Percentiles rank a stretch among this genome's conserved stretches.
Conservation (phyloP, 176 grass and related monocot species). For the Carex pumila region DNA sequence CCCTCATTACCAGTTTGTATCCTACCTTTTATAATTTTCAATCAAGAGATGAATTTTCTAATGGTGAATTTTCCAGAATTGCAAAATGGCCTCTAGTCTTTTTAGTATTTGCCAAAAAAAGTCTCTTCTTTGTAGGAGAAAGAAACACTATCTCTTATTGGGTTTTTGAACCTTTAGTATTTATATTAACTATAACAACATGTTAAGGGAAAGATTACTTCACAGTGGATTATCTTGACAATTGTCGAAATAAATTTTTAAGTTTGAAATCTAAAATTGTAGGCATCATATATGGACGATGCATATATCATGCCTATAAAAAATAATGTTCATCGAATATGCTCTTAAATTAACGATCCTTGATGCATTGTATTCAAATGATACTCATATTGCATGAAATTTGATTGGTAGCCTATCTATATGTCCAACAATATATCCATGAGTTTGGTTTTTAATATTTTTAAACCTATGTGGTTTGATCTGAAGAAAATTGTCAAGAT, state of each 20-base stretch:
- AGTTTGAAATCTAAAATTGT: not conserved
- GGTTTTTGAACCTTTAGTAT: not conserved
- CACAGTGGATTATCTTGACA: not conserved
- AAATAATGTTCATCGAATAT: too few relatives aligned
- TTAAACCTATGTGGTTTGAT: not conserved
- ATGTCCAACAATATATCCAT: not conserved
- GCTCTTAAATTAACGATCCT: not conserved
- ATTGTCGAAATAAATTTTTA: not conserved
- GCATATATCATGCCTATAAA: not conserved
- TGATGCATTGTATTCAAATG: not conserved
- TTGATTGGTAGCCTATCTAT: not conserved
- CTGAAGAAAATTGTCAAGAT: not conserved
- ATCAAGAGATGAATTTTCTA: not conserved
- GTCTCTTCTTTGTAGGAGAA: not conserved
- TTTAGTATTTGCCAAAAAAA: not conserved
- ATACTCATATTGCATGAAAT: not conserved
- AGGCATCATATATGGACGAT: not conserved
- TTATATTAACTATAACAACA: not conserved
- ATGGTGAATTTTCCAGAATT: not conserved
- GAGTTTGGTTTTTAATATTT: not conserved
- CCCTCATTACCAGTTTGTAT: slow-evolving; percentile 1
- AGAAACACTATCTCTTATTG: not conserved
- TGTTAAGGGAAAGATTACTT: not conserved
- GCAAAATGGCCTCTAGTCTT: not conserved
- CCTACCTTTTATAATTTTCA: not conserved